Conservation (phyloP, 2,329 filamentous ascomycete species). For the Incumbomyces delicatus region DNA sequence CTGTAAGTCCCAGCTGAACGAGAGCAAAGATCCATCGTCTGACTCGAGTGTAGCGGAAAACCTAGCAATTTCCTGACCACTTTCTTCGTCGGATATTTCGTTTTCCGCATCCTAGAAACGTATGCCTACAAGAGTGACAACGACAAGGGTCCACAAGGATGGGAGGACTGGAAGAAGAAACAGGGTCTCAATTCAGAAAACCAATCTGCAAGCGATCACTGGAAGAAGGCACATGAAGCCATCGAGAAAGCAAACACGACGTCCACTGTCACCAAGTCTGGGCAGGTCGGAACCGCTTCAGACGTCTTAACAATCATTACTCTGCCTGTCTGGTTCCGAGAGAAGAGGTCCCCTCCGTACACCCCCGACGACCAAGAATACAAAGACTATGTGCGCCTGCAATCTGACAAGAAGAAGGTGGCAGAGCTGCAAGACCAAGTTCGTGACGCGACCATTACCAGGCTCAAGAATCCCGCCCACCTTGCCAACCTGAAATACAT, state of each 20-base stretch:
- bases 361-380: conserved; percentile 15
- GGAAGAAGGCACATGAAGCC: conserved; percentile 6
- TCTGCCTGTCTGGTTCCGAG: conserved; percentile 17
- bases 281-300: background rate
- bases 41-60: conserved; percentile 6
- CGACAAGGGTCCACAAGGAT: background rate
- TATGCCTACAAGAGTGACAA: background rate
- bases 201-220: conserved; percentile 1
- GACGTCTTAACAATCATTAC: conserved; percentile 8
- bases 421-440: conserved; percentile 11
- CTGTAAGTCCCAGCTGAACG: conserved; percentile 8
- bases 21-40: background rate
- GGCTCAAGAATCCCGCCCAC: background rate
- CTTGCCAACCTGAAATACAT: background rate
- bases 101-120: conserved; percentile 8
- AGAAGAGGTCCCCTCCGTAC: conserved; percentile 7
- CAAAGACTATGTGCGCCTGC: conserved; percentile 15
- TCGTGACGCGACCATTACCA: background rate
- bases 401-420: conserved; percentile 14
- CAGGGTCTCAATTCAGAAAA: background rate
- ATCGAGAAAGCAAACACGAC: background rate
- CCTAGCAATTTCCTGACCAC: conserved; percentile 15
- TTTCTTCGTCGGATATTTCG: conserved; percentile 14
- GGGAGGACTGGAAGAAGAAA: conserved; percentile 6
- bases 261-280: background rate